These are phyloP conservation scores for Asterochloris sp. DNA, from an alignment of 139 green algal genomes.

Conservation along the genomic window DNA sequence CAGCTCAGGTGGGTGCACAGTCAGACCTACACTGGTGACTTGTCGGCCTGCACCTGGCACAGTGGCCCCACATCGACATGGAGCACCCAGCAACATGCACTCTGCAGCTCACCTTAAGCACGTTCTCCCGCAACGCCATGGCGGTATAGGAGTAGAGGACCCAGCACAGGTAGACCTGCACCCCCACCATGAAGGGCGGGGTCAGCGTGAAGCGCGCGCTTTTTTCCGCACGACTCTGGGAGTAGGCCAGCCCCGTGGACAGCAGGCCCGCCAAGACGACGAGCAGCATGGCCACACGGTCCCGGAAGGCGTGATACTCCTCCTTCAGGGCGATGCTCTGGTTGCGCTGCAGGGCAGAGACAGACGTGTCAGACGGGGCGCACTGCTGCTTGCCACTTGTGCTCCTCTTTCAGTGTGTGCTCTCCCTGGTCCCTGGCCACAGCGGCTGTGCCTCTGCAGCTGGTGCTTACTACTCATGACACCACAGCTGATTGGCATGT, in stretches of 20 bases:
- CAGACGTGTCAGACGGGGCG: neutral
- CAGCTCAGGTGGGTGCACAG: no score
- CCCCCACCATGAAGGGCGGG: constrained; percentile 64
- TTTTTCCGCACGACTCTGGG: constrained; percentile 1
- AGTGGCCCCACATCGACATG: no score
- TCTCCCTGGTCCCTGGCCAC: neutral
- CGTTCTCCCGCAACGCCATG: constrained; percentile 86
- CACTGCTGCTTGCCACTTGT: neutral
- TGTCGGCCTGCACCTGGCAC: no score
- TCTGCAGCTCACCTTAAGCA: constrained; percentile 54
- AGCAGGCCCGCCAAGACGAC: constrained; percentile 34
- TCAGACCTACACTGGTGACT: no score
- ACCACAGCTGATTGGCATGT: neutral
- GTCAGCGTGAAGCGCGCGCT: constrained; percentile 47
- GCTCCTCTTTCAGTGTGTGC: constrained; percentile 5
- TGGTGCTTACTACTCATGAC: neutral
- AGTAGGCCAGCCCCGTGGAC: neutral
- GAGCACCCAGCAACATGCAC: no score
- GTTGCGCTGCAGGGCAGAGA: constrained; percentile 12
- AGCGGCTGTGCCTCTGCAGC: neutral
- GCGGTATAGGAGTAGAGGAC: constrained; percentile 95
- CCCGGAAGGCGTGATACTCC: constrained; percentile 89
- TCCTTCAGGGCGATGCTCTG: constrained; percentile 71
- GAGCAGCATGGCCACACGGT: constrained; percentile 45
- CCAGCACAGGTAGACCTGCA: constrained; percentile 87